Percentiles rank a stretch among this genome's conserved stretches.
Conservation (phyloP, 1,284 basidiomycete species). For the Apiotrichum gamsii region DNA sequence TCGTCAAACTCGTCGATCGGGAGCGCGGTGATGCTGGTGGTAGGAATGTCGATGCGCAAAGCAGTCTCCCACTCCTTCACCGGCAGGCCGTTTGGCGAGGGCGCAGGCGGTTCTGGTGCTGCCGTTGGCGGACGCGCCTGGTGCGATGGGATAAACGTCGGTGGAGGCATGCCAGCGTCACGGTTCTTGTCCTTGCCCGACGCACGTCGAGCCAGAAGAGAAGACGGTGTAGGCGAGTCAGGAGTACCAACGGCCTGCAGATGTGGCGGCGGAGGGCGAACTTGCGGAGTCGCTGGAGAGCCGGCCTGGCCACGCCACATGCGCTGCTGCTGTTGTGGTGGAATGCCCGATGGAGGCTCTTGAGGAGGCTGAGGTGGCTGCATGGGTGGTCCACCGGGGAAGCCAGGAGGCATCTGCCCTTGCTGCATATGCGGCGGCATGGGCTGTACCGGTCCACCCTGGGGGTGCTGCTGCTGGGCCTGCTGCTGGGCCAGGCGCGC, state of each 20-base stretch:
- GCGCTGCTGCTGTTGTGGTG: conserved; percentile 11
- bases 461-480: conserved; percentile 3
- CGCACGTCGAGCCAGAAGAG: conserved; percentile 9
- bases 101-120: conserved; percentile 31
- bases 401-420: conserved; percentile 17
- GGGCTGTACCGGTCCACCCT: too few relatives aligned
- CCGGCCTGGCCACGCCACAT: conserved; percentile 14
- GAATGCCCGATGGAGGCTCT: not conserved
- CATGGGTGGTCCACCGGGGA: conserved; percentile 8
- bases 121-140: conserved; percentile 31
- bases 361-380: conserved; percentile 5
- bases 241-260: conserved; percentile 6
- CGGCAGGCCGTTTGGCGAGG: conserved; percentile 26
- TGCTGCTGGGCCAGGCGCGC: conserved; percentile 2
- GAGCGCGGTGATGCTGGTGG: conserved; percentile 61
- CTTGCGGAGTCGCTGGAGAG: conserved; percentile 11
- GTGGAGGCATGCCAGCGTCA: conserved; percentile 31
- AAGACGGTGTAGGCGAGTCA: conserved; percentile 7
- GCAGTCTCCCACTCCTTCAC: conserved; percentile 41
- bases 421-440: conserved; percentile 11
- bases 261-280: conserved; percentile 27
- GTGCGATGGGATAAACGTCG: conserved; percentile 31
- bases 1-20: conserved; percentile 51
- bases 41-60: conserved; percentile 55
- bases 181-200: conserved; percentile 7